These are phyloP conservation scores for Tilletia indica DNA, from an alignment of 1,284 basidiomycete genomes.

Conservation along the genomic window DNA sequence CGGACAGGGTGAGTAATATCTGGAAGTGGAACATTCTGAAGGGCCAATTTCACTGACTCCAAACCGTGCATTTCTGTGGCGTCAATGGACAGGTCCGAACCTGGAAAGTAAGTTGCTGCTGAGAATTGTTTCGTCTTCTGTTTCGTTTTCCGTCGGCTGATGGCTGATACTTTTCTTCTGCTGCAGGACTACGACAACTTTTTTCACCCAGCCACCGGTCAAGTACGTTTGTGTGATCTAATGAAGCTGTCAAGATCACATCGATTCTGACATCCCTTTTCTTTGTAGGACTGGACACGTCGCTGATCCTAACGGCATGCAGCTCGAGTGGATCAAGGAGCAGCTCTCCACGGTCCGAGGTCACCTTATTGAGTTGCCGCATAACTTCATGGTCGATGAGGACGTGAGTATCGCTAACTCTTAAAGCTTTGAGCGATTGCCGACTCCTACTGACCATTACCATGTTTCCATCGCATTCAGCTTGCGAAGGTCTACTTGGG, in stretches of 20 bases:
- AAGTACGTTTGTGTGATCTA: slow-evolving; percentile 54
- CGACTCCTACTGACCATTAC: not conserved
- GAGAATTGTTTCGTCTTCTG: too few species aligned
- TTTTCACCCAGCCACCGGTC: slow-evolving; percentile 65
- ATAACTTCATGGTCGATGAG: slow-evolving; percentile 77
- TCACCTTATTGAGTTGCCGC: slow-evolving; percentile 63
- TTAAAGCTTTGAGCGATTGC: not conserved
- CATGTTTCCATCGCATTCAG: not conserved
- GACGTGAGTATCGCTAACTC: slow-evolving; percentile 48
- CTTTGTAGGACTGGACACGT: slow-evolving; percentile 69
- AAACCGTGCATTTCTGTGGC: slow-evolving; percentile 40
- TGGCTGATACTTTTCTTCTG: not conserved
- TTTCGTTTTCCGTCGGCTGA: too few species aligned
- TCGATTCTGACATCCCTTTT: not conserved
- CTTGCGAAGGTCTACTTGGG: slow-evolving; percentile 18
- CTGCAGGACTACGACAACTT: slow-evolving; percentile 57
- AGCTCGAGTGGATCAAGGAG: slow-evolving; percentile 70
- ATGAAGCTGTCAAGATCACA: not conserved
- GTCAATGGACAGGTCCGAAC: slow-evolving; percentile 39
- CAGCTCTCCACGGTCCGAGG: slow-evolving; percentile 67
- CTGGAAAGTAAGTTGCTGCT: slow-evolving; percentile 21
- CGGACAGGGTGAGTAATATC: slow-evolving; percentile 66
- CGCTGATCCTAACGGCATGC: slow-evolving; percentile 63
- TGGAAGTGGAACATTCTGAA: slow-evolving; percentile 49
- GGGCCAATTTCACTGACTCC: not conserved